phyloP scores from a whole-genome alignment of 495 filamentous ascomycete genomes.

The Penicillium coffeae region DNA sequence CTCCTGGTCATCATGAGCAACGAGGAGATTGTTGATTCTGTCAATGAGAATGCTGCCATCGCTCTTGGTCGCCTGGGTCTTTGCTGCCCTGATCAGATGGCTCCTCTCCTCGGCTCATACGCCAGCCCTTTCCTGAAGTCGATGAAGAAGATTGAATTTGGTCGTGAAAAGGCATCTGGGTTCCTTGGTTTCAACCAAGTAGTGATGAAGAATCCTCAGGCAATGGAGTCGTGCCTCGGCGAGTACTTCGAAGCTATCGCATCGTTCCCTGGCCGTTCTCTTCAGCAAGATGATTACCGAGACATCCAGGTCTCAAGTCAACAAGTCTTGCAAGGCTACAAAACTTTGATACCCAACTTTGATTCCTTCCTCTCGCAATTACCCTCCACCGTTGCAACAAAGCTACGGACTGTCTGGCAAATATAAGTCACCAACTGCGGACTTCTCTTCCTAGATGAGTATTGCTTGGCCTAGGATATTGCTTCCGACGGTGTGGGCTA shows the following conservation, averaged over 20 bases:
- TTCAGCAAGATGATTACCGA: conserved; percentile 48
- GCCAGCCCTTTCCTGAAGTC: conserved; percentile 76
- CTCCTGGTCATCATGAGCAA: conserved; percentile 76
- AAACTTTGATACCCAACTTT: conserved; percentile 80
- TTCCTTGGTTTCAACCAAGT: conserved; percentile 85
- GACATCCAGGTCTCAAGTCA: conserved; percentile 51
- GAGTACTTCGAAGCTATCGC: conserved; percentile 86
- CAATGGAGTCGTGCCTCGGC: conserved; percentile 80
- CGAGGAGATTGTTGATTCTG: conserved; percentile 79
- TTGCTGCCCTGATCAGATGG: conserved; percentile 70
- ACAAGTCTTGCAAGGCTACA: conserved; percentile 79
- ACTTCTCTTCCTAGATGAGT: too few species aligned
- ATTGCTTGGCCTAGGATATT: too few species aligned
- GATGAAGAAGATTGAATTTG: conserved; percentile 79
- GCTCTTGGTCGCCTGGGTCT: conserved; percentile 86
- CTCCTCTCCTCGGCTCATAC: conserved; percentile 76
- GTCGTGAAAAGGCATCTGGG: conserved; percentile 92
- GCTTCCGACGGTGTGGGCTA: too few species aligned
- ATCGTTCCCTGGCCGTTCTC: conserved; percentile 59
- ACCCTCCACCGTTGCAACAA: conserved; percentile 57
- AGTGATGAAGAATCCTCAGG: conserved; percentile 81
- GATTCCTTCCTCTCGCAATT: conserved; percentile 71
- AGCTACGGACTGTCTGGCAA: conserved; percentile 44
- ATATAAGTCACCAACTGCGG: conserved; percentile 20
- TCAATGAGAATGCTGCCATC: conserved; percentile 93